Conservation (phyloP, 139 green algal species). For the Tetraselmis striata region DNA sequence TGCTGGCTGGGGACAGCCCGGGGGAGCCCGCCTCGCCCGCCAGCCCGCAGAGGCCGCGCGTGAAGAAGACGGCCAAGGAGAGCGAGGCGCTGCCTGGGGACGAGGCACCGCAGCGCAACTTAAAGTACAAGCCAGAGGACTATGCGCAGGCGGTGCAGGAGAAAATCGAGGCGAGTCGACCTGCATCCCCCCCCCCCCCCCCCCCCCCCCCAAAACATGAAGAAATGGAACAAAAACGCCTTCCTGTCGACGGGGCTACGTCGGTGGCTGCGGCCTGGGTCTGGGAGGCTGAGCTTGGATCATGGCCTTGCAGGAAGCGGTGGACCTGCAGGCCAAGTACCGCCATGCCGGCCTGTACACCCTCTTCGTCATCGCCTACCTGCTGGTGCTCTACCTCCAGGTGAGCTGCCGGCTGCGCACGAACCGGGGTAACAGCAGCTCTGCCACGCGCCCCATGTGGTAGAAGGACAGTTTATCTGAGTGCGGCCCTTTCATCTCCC, state of each 20-base stretch:
- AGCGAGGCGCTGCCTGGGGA: neutral
- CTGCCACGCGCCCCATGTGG: no score
- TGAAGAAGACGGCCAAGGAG: neutral
- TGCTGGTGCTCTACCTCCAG: constrained; percentile 63
- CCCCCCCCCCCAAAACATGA: no score
- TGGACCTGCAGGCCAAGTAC: constrained; percentile 57
- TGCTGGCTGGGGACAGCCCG: neutral
- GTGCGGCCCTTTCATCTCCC: no score
- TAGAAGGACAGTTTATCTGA: no score
- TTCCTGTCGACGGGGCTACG: neutral
- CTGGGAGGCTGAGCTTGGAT: neutral
- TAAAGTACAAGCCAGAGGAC: constrained; percentile 24
- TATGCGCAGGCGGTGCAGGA: constrained; percentile 53
- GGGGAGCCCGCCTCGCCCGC: neutral
- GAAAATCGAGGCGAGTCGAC: constrained; percentile 45
- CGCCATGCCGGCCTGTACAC: constrained; percentile 55
- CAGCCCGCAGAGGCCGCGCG: neutral
- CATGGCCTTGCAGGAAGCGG: constrained; percentile 51
- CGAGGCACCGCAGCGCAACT: neutral
- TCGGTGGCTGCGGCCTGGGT: neutral
- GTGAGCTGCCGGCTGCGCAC: no score
- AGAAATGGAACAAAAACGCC: neutral
- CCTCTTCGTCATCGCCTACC: constrained; percentile 60
- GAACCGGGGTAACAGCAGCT: no score
- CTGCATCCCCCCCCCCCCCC: no score